Evolutionary conservation across 352 stramenopile genomes (phyloP), one percentile per base, ranked within the genome.

Genomic region (Globisporangium solare): DNA sequence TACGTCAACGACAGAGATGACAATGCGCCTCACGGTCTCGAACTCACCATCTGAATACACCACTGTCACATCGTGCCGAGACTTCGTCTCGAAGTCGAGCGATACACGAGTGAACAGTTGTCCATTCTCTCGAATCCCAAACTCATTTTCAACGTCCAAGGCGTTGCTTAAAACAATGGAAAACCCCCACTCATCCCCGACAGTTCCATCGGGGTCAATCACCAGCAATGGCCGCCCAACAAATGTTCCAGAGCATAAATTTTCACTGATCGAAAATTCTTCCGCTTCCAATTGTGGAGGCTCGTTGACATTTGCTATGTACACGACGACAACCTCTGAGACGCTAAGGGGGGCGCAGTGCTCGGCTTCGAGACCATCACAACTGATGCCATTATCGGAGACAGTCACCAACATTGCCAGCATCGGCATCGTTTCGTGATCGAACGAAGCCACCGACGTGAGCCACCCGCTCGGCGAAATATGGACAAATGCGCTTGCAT

Each of bases 251-350:
- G 57, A 22, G 17, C 62, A 53, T 2, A 88, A 60, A 52, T 88
- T 88, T 50, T 88, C 77, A 27, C 56, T 49, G 3, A 85, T 51
- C 35, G 53, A 54, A 20, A 76, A 70, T 8, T 10, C 51, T 1
- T 40, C 54, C 14, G 54, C 7, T 0, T 59, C 14, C 7, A 88
- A 22, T 11, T 40, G 53, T 0, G 77, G 77, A 1, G 77, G 58
- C 51, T 88, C 77, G 50, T 88, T 88, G 1, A 80, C 68, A 51
- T 88, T 73, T 21, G 53, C 22, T 17, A 59, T 47, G 11, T 22
- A 37, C 3, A 59, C 21, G 14, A 47, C 2, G 10, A 59, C 22
- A 11, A 47, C n/a, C 14, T 27, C 52, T 15, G 53, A 59, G n/a
- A 52, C 53, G 13, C 17, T 32, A 42, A 59, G n/a, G 12, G 53